These are phyloP conservation scores for Psilocybe azurescens DNA, from an alignment of 768 basidiomycete genomes.

Conservation along the genomic window DNA sequence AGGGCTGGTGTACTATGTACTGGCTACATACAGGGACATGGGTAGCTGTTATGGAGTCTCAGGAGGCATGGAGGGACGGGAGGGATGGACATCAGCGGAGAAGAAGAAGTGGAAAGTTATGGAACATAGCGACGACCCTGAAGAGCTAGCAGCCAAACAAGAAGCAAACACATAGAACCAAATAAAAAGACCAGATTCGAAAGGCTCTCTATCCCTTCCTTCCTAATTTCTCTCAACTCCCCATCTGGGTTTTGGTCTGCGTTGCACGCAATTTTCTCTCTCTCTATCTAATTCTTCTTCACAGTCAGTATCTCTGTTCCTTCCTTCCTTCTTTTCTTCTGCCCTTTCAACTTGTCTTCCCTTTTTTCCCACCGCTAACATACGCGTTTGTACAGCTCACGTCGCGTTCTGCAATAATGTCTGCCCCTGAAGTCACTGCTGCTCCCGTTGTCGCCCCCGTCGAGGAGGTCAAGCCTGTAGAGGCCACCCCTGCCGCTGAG, in stretches of 20 bases:
- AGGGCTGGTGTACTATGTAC: too few species aligned
- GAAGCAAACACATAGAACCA: constrained; percentile 45
- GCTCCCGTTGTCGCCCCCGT: constrained; percentile 40
- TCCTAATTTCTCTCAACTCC: constrained; percentile 58
- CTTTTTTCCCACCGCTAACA: constrained; percentile 10
- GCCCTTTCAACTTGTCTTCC: constrained; percentile 16
- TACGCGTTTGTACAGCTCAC: constrained; percentile 46
- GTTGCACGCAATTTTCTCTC: constrained; percentile 52
- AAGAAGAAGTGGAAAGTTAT: constrained; percentile 19
- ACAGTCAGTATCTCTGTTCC: constrained; percentile 35
- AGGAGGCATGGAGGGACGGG: constrained; percentile 3
- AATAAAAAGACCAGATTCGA: constrained; percentile 53
- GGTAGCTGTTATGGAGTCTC: not conserved
- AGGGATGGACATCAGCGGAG: constrained; percentile 5
- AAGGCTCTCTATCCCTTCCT: constrained; percentile 56
- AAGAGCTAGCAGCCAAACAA: constrained; percentile 47
- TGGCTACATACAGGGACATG: not conserved
- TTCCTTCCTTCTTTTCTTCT: constrained; percentile 18
- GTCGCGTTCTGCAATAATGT: constrained; percentile 78
- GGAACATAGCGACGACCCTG: constrained; percentile 37
- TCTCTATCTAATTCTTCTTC: constrained; percentile 61
- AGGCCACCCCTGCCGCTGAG: constrained; percentile 39
- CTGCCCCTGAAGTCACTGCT: constrained; percentile 66
- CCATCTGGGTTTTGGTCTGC: constrained; percentile 55
- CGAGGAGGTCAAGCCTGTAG: constrained; percentile 36